A percentile compares a stretch with the other conserved stretches of the same genome.
Evolutionary conservation across 2,329 filamentous ascomycete genomes (phyloP).

Genomic region (Penicillium oxalicum): DNA sequence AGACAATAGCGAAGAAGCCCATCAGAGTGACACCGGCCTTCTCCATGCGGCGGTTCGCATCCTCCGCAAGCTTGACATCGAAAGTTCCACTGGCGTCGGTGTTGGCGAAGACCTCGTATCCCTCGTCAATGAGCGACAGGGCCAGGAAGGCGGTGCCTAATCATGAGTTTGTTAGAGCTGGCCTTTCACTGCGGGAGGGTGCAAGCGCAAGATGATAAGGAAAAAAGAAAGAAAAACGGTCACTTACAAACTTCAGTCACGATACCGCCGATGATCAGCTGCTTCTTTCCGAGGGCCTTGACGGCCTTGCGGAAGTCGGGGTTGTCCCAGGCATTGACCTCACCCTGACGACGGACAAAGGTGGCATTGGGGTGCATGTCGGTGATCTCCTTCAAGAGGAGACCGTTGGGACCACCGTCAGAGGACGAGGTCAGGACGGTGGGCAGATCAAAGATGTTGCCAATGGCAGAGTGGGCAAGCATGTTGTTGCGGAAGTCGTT

Average conservation of each 20-base stretch:
- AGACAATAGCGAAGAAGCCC: conserved; percentile 56
- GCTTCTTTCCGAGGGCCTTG: conserved; percentile 58
- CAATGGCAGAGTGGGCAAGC: conserved; percentile 61
- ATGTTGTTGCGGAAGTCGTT: conserved; percentile 62
- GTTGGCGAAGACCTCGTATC: conserved; percentile 55
- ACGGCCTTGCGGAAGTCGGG: conserved; percentile 61
- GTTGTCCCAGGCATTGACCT: conserved; percentile 75
- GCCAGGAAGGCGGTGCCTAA: conserved; percentile 63
- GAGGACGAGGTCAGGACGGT: conserved; percentile 66
- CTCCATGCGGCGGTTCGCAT: conserved; percentile 62
- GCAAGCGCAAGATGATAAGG: too few relatives aligned
- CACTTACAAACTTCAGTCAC: conserved; percentile 63
- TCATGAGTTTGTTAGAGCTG: not conserved
- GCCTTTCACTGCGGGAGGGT: too few relatives aligned
- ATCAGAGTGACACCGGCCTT: conserved; percentile 53
- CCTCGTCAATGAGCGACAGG: conserved; percentile 62
- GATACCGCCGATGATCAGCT: conserved; percentile 67
- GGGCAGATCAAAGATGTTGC: conserved; percentile 61
- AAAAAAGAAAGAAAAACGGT: not conserved
- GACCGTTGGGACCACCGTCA: conserved; percentile 64
- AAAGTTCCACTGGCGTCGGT: conserved; percentile 18
- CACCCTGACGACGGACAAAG: conserved; percentile 61
- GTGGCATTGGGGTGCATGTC: conserved; percentile 62
- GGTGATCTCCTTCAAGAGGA: conserved; percentile 62
- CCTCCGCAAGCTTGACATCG: conserved; percentile 43